Percentiles rank a stretch among this genome's conserved stretches.
These are phyloP conservation scores for Botrytis hyacinthi DNA, from an alignment of 2,329 filamentous ascomycete species.

Conservation along the genomic window DNA sequence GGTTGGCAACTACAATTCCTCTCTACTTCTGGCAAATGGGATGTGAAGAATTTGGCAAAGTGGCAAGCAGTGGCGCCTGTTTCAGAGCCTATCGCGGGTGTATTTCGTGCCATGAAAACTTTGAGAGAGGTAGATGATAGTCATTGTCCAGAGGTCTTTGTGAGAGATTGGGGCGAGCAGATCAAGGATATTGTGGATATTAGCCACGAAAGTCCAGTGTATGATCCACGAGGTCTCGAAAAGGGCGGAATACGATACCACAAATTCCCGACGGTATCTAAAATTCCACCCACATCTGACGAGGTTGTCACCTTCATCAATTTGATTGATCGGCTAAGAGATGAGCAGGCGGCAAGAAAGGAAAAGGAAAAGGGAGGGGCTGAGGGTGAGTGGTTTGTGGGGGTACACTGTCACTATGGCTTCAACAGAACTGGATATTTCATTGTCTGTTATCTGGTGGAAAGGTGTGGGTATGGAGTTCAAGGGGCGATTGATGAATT, in stretches of 20 bases:
- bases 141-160: slow-evolving; percentile 75
- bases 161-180: slow-evolving; percentile 60
- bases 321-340: slow-evolving; percentile 59
- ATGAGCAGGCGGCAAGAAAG: slow-evolving; percentile 49
- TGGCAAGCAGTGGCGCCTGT: slow-evolving; percentile 81
- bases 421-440: slow-evolving; percentile 95
- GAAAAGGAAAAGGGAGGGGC: slow-evolving; percentile 45
- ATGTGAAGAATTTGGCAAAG: slow-evolving; percentile 92
- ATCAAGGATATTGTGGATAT: slow-evolving; percentile 85
- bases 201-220: slow-evolving; percentile 85
- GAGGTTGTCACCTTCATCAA: slow-evolving; percentile 55
- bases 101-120: slow-evolving; percentile 91
- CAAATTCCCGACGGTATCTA: slow-evolving; percentile 90
- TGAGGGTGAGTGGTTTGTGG: slow-evolving; percentile 55
- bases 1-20: slow-evolving; percentile 92
- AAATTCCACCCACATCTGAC: slow-evolving; percentile 67
- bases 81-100: slow-evolving; percentile 70
- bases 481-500: slow-evolving; percentile 80
- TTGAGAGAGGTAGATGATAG: slow-evolving; percentile 82
- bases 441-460: slow-evolving; percentile 86
- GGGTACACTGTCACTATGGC: slow-evolving; percentile 89
- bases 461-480: slow-evolving; percentile 68
- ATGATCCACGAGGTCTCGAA: slow-evolving; percentile 72
- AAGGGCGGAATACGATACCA: slow-evolving; percentile 67
- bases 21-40: slow-evolving; percentile 91